Base-by-base conservation (phyloP, 2,329 filamentous ascomycete species). In the Calonectria fujianensis region DNA sequence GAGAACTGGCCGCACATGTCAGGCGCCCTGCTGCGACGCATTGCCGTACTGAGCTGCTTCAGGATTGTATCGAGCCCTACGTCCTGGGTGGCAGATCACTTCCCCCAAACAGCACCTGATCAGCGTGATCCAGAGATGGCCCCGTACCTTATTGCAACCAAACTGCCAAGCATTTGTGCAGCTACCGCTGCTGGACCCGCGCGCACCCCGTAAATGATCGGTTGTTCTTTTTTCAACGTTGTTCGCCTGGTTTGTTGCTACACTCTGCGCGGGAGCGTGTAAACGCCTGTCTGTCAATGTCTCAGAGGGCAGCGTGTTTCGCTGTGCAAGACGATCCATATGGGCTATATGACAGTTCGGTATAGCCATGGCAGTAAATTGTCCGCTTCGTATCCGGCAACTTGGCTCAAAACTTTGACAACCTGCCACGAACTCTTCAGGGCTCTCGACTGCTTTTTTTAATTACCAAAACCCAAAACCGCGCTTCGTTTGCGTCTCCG, bases 141-240 rank as follows among this genome's bases (percentile, higher is more conserved):
- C 69, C 57, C 27, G 69, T 61, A 74, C 50, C 67, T 74, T 74
- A 74, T 74, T 70, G 51, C 59, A 63, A 74, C 72, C 67, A 70
- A 67, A 54, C 72, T 67, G 59, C 57, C 67, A 74, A 73, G 67
- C 72, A 70, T 70, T 57, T 54, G 29, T 39, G 71, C 71, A 45
- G 52, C 50, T 48, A 52, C 37, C 66, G 71, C 71, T 52, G 51
- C 52, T 27, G 29, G 66, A 45, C 64, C 52, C 52, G 65, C 59
- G 54, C 35, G 35, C n/a, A 65, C 48, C 65, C 65, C 65, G 41
- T 50, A 63, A 52, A 50, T 63, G 57, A 63, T 63, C 57, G 41
- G 57, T 63, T 73, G 41, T 51, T 39, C 54, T 63, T 59, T 51
- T 32, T 63, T 50, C 50, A 20, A 24, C 16, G 29, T 20, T 50